A percentile compares a stretch with the other conserved stretches of the same genome.
These are phyloP conservation scores for Desmodesmus armatus DNA, from an alignment of 139 green algal genomes.

Conservation along the genomic window DNA sequence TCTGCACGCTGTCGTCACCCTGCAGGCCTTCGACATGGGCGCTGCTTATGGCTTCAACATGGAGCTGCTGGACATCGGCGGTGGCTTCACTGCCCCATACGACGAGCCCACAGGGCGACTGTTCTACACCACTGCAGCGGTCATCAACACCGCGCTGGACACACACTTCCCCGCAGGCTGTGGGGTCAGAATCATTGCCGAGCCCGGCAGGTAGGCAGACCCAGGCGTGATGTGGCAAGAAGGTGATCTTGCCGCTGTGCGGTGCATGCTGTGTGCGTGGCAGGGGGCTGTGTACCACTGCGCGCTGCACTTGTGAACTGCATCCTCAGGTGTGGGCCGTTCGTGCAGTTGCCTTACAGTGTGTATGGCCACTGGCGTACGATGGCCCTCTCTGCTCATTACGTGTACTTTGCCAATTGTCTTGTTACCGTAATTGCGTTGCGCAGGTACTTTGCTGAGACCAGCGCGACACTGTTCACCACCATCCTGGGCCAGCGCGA, in stretches of 20 bases:
- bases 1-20: too few relatives aligned
- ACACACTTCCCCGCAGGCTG: constrained; percentile 77
- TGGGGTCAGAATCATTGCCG: constrained; percentile 83
- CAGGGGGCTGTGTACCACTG: neutral
- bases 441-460: constrained; percentile 68
- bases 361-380: too few relatives aligned
- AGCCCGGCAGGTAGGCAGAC: constrained; percentile 87
- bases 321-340: neutral
- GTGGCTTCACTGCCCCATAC: constrained; percentile 49
- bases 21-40: constrained; percentile 42
- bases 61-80: constrained; percentile 49
- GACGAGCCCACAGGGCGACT: neutral
- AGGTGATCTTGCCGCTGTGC: neutral
- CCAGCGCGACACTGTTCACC: constrained; percentile 72
- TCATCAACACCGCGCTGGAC: constrained; percentile 73
- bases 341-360: neutral
- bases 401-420: too few relatives aligned
- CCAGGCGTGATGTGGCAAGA: neutral
- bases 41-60: constrained; percentile 32
- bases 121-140: constrained; percentile 20
- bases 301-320: neutral
- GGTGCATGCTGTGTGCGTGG: neutral
- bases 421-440: too few relatives aligned
- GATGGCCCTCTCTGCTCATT: too few relatives aligned
- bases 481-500: constrained; percentile 78